phyloP scores from a whole-genome alignment of 2,329 filamentous ascomycete species.

The Cytospora piceae region DNA sequence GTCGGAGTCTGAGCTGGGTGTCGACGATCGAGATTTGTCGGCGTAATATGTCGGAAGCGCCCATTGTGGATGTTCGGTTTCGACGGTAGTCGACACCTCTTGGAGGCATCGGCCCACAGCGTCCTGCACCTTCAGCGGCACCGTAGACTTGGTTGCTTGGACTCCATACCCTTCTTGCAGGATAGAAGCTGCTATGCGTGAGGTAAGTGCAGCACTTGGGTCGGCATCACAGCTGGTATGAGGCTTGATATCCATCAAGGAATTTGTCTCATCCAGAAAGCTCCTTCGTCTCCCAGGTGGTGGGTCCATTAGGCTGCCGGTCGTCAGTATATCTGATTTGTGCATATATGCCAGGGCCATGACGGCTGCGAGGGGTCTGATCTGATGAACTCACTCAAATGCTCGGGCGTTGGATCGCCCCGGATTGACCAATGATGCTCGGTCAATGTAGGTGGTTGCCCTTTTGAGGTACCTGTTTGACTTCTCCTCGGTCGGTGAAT shows the following conservation, averaged over 20 bases:
- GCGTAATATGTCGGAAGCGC: slow-evolving; percentile 8
- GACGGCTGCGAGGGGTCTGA: not conserved
- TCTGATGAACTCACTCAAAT: slow-evolving; percentile 21
- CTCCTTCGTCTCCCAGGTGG: slow-evolving; percentile 26
- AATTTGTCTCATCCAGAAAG: slow-evolving; percentile 15
- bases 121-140: slow-evolving; percentile 14
- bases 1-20: slow-evolving; percentile 5
- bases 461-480: slow-evolving; percentile 13
- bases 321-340: slow-evolving; percentile 13
- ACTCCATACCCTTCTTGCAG: slow-evolving; percentile 21
- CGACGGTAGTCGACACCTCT: slow-evolving; percentile 15
- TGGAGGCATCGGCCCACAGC: slow-evolving; percentile 9
- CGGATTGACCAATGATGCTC: slow-evolving; percentile 9
- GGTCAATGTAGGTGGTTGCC: slow-evolving; percentile 2
- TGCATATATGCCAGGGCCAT: not conserved
- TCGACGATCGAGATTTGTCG: not conserved
- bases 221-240: slow-evolving; percentile 23
- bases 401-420: not conserved
- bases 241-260: slow-evolving; percentile 9
- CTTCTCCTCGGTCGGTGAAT: slow-evolving; percentile 3
- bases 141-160: slow-evolving; percentile 3
- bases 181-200: slow-evolving; percentile 26
- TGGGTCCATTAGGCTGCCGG: slow-evolving; percentile 27
- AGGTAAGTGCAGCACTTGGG: slow-evolving; percentile 25
- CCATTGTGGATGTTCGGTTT: slow-evolving; percentile 18